These are phyloP conservation scores for Chlorella sp. DNA, from an alignment of 139 green algal species.

Conservation along the genomic window DNA sequence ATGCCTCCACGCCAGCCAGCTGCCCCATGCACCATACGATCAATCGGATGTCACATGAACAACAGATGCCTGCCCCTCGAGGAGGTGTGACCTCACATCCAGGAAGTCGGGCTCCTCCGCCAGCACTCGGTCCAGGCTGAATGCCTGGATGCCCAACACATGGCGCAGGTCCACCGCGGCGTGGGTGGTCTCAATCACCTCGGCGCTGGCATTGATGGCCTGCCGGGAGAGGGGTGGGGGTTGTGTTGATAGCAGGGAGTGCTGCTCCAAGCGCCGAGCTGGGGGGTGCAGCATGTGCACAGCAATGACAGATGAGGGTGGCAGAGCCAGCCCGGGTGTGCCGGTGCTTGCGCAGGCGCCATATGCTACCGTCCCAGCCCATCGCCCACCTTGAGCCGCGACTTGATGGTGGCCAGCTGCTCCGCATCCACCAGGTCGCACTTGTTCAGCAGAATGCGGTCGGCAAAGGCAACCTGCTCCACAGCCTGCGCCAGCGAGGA, in stretches of 20 bases:
- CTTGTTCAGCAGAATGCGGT: constrained; percentile 94
- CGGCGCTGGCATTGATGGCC: constrained; percentile 15
- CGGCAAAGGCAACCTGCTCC: constrained; percentile 91
- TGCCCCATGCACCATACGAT: too few relatives aligned
- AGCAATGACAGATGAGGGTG: too few relatives aligned
- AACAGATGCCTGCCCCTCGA: too few relatives aligned
- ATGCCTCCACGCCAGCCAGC: too few relatives aligned
- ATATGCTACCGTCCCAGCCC: too few relatives aligned
- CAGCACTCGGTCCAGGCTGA: constrained; percentile 90
- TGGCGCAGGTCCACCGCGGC: constrained; percentile 81
- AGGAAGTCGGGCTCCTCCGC: constrained; percentile 56
- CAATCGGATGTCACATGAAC: too few relatives aligned
- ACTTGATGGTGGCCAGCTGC: constrained; percentile 30
- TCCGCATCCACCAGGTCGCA: constrained; percentile 64
- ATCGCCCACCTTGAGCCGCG: constrained; percentile 1
- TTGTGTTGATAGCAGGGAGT: too few relatives aligned
- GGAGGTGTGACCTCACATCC: too few relatives aligned
- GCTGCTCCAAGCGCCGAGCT: too few relatives aligned
- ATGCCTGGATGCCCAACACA: constrained; percentile 92
- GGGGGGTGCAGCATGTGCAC: too few relatives aligned
- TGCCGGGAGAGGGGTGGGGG: not conserved
- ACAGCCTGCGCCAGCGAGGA: constrained; percentile 77
- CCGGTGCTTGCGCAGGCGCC: not conserved
- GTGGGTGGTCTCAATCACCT: constrained; percentile 37
- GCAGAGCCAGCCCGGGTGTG: too few relatives aligned